Base-by-base conservation (phyloP, 257 asterid genomes). In the Penstemon barbatus region DNA sequence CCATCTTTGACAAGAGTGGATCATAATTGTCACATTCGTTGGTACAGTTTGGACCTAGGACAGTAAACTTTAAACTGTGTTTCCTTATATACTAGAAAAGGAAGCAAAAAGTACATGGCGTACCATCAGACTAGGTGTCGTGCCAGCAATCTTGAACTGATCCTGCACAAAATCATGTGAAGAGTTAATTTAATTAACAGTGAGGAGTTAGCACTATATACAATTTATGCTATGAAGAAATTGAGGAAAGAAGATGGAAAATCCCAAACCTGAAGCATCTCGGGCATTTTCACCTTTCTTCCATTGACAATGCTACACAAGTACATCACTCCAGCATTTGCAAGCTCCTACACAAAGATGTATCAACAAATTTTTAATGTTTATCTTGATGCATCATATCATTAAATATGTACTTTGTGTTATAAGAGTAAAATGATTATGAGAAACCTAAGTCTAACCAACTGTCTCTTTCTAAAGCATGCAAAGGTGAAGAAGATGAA, bases 291-390 rank as follows among this genome's bases (percentile, higher is more conserved):
- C 57, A 68, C 77, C 80, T 71, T 82, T 77, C 78, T 65, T 43
- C 96, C 96, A 42, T 77, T 71, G 45, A 75, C 86, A 75, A 87
- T 36, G 73, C 74, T 57, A 61, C 94, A 86, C 52, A 92, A 83
- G 79, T 87, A 86, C 88, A 81, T 73, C 33, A 92, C 94, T 43
- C 97, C 98, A 48, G 84, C 84, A 73, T 84, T 89, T 73, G 89
- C 83, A 73, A 89, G 77, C 5, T 84, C 91, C 97, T 92, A 72
- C 61, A 66, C 19, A 58, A 68, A 74, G 44, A 75, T 66, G 43
- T 8, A 74, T 19, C 53, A 25, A 58, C n/a, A 65, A 45, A 46
- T 38, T 38, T 18, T 70, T 13, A 70, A 13, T 19, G 63, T 52
- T 61, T 57, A 62, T 63, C 55, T 39, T 15, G 12, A 67, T 46